Base-by-base conservation (phyloP, 1,284 basidiomycete genomes). In the Sparassis latifolia region DNA sequence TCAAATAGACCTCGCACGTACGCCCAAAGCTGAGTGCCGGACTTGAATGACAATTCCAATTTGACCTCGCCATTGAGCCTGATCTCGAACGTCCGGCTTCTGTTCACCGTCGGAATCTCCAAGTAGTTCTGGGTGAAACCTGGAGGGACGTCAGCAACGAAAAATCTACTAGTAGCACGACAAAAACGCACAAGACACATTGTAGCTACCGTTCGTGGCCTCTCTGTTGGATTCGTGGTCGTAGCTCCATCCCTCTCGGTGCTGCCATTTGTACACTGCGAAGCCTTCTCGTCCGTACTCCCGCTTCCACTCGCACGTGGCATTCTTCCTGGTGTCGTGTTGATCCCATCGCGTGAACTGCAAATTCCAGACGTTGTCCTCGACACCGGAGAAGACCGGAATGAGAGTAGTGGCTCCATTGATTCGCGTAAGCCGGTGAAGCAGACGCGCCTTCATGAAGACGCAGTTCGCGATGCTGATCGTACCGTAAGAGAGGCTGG, bases 371-470 rank as follows among this genome's bases (percentile, higher is more conserved):
- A 56, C 58, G 29, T 59, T 63, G 48, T 58, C 58, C 29, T 62
- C 47, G 33, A 63, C 56, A 37, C 62, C 62, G 28, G 60, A 52
- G 47, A 63, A 64, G 28, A 55, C 48, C 12, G 66, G 63, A 10
- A 69, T 58, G 47, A 69, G 54, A n/a, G 67, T 68, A 5, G 66
- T 69, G 39, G 57, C 51, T 2, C 57, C 57, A 52, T 69, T 69
- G 55, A 69, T 49, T 33, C 52, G 51, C 20, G 61, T 52, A 27
- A 69, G 60, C n/a, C 60, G 51, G 20, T 43, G 44, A 32, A 68
- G 58, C 4, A 69, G 56, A 45, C 59, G 58, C 38, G 60, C 56
- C 38, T 67, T 62, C 44, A 68, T 60, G 62, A 69, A 69, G 37
- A 57, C 51, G 6, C 55, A 48, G 31, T 57, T 58, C 10, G 65